Percentiles rank a stretch among this genome's conserved stretches.
These are phyloP conservation scores for Colletotrichum shisoi DNA, from an alignment of 2,329 filamentous ascomycete species.

Conservation along the genomic window DNA sequence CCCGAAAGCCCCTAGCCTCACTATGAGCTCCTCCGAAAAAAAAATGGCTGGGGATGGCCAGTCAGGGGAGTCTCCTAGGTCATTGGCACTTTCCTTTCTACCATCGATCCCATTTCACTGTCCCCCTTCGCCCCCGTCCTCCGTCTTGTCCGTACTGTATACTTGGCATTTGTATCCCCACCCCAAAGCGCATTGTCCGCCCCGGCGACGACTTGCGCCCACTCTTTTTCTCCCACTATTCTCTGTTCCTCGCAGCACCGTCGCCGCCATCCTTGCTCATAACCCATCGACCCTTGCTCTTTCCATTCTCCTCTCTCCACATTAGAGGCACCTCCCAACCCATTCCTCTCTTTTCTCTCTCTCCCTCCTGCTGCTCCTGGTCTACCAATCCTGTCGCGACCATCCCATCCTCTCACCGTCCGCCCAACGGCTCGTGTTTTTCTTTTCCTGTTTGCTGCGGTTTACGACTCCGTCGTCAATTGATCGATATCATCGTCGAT, in stretches of 20 bases:
- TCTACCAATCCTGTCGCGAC: constrained; percentile 38
- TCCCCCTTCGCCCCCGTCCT: neutral
- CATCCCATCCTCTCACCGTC: constrained; percentile 40
- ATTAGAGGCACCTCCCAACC: constrained; percentile 41
- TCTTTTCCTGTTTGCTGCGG: constrained; percentile 41
- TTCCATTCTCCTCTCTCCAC: constrained; percentile 40
- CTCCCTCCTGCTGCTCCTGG: constrained; percentile 39
- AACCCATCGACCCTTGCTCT: constrained; percentile 37
- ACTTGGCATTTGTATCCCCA: constrained; percentile 9
- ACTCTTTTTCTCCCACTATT: constrained; percentile 27
- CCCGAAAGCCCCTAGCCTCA: constrained; percentile 33
- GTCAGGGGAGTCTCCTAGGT: neutral
- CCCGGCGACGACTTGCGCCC: constrained; percentile 32
- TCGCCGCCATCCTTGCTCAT: constrained; percentile 34
- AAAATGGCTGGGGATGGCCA: constrained; percentile 10
- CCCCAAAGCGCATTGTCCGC: constrained; percentile 32
- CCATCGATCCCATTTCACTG: neutral
- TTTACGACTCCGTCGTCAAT: constrained; percentile 30
- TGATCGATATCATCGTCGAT: constrained; percentile 29
- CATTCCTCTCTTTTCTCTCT: constrained; percentile 41
- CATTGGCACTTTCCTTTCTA: neutral
- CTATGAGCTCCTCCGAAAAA: neutral
- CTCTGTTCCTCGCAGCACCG: constrained; percentile 27
- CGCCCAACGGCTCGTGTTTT: constrained; percentile 38
- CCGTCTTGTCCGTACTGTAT: constrained; percentile 9